Evolutionary conservation across 78 protist species (phyloP).

Genomic region (Dictyostelium capitatum): DNA sequence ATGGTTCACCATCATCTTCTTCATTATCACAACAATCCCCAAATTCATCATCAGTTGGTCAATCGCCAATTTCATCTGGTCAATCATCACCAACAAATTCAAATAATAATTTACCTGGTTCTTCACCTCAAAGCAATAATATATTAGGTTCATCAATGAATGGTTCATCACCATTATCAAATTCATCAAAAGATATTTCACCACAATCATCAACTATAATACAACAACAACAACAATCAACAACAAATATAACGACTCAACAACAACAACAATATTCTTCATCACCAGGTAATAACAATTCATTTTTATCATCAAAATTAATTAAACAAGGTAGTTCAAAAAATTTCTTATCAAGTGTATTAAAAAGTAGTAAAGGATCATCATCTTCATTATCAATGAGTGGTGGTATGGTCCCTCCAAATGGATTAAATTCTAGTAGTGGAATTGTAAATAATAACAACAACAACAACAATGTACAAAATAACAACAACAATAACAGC

Average conservation of each 20-base stretch:
- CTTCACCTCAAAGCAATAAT: constrained; percentile 1
- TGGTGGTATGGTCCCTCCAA: constrained; percentile 53
- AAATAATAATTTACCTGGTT: not conserved
- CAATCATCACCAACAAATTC: constrained; percentile 31
- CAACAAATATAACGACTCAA: not conserved
- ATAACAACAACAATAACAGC: not conserved
- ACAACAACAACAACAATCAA: constrained; percentile 1
- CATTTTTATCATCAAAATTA: not conserved
- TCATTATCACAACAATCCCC: constrained; percentile 21
- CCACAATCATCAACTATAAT: not conserved
- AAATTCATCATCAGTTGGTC: not conserved
- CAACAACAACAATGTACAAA: no score
- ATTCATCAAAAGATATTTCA: not conserved
- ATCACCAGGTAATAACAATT: not conserved
- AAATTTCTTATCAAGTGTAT: constrained; percentile 54
- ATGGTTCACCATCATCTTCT: not conserved
- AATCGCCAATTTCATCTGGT: constrained; percentile 11
- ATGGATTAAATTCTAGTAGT: constrained; percentile 8
- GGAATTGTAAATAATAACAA: not conserved
- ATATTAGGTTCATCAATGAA: constrained; percentile 8
- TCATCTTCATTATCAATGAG: constrained; percentile 19
- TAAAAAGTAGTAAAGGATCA: constrained; percentile 34
- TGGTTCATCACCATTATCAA: constrained; percentile 4
- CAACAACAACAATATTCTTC: not conserved
- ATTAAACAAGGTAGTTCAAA: constrained; percentile 24